A percentile compares a stretch with the other conserved stretches of the same genome.
phyloP scores from a whole-genome alignment of 345 rosid species.

The Boechera stricta region DNA sequence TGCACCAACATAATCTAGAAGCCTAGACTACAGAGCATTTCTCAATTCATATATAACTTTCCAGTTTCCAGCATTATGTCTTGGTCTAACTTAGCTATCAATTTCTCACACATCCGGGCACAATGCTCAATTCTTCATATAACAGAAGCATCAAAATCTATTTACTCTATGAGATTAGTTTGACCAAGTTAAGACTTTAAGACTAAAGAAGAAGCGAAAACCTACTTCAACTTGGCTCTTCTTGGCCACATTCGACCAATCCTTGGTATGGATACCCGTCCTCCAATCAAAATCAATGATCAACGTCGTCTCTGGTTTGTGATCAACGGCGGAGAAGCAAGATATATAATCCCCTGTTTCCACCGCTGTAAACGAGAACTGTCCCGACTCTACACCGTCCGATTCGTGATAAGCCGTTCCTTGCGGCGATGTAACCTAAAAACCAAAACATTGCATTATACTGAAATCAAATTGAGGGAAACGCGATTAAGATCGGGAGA shows the following conservation, averaged over 20 bases:
- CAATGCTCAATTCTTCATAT: conserved; percentile 1
- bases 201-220: conserved; percentile 4
- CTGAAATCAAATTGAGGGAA: conserved; percentile 12
- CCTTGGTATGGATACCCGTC: conserved; percentile 79
- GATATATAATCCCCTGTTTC: conserved; percentile 80
- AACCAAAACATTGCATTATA: conserved; percentile 20
- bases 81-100: conserved; percentile 20
- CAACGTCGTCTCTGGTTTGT: conserved; percentile 53
- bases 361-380: conserved; percentile 74
- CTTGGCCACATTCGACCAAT: conserved; percentile 92
- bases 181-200: conserved; percentile 1
- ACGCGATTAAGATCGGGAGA: conserved; percentile 8
- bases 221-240: conserved; percentile 85
- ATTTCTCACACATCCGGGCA: conserved; percentile 2
- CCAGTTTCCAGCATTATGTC: not conserved
- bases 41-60: not conserved
- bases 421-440: conserved; percentile 73
- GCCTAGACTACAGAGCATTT: conserved; percentile 23
- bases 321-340: conserved; percentile 75
- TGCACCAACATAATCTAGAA: conserved; percentile 8
- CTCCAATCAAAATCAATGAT: conserved; percentile 87
- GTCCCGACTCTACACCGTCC: conserved; percentile 69
- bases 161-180: not conserved
- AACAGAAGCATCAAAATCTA: conserved; percentile 15
- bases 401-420: conserved; percentile 71